Conservation (phyloP, 148 eudicot genomes). For the Vaccinium macrocarpon region DNA sequence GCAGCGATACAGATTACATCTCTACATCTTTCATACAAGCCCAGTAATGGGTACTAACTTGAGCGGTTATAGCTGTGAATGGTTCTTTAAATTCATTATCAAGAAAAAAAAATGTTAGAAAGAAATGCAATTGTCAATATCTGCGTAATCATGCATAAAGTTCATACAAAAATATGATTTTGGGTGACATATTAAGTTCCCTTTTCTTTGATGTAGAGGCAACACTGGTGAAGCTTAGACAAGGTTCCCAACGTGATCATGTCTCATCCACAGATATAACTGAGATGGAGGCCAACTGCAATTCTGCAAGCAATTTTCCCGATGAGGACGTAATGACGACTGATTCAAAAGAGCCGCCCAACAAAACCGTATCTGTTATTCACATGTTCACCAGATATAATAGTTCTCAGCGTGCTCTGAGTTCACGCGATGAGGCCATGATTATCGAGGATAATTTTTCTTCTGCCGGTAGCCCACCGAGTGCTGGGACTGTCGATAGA, state of each 20-base stretch:
- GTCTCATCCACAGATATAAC: conserved; percentile 15
- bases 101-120: neutral
- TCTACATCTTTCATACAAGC: neutral
- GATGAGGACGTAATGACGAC: neutral
- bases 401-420: conserved; percentile 16
- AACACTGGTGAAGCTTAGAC: conserved; percentile 67
- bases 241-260: conserved; percentile 46
- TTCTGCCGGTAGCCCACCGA: conserved; percentile 20
- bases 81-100: neutral
- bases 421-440: neutral
- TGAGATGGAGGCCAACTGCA: neutral
- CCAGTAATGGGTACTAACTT: neutral
- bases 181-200: neutral
- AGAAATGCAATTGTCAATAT: neutral
- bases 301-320: neutral
- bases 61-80: neutral
- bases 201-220: conserved; percentile 41
- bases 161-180: neutral
- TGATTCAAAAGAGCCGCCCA: conserved; percentile 18
- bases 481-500: neutral
- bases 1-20: neutral
- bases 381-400: conserved; percentile 31
- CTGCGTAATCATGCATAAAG: neutral
- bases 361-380: conserved; percentile 22
- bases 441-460: conserved; percentile 16